Percentiles rank a stretch among this genome's conserved stretches.
phyloP scores from a whole-genome alignment of 306 rosid genomes.

The Abrus pulchellus region DNA sequence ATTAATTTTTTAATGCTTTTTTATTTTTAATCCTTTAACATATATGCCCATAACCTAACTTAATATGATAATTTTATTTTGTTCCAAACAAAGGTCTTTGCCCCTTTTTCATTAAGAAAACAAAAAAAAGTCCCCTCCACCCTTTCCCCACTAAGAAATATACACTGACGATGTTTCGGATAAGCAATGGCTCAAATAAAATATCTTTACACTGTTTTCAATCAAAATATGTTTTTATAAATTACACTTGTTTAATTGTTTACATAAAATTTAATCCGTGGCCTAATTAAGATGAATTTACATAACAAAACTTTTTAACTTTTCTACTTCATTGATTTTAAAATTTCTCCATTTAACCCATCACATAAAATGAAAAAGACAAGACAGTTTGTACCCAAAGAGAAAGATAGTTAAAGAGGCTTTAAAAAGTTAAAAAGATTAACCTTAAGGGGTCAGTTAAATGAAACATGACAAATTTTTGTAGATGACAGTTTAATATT shows the following conservation, averaged over 20 bases:
- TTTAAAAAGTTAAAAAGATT: no score
- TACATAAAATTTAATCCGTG: background rate
- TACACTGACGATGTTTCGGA: no score
- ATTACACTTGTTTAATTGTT: no score
- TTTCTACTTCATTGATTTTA: background rate
- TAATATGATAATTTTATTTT: slow-evolving; percentile 3
- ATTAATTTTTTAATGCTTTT: no score
- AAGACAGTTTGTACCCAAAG: background rate
- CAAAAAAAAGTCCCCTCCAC: no score
- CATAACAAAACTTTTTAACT: background rate
- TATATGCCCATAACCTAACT: no score
- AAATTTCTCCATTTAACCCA: background rate
- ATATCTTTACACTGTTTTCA: background rate
- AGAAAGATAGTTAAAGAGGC: background rate
- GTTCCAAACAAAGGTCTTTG: background rate
- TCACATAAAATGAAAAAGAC: background rate
- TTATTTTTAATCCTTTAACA: background rate
- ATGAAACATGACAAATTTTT: no score
- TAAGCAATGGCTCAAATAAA: background rate
- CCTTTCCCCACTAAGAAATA: no score
- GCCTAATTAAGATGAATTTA: background rate
- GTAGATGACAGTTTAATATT: no score
- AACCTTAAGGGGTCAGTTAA: no score
- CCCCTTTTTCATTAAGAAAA: background rate
- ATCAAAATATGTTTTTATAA: background rate